Percentiles rank a stretch among this genome's conserved stretches.
These are phyloP conservation scores for Leishmania aethiopica DNA, from an alignment of 208 protist genomes.

Conservation along the genomic window DNA sequence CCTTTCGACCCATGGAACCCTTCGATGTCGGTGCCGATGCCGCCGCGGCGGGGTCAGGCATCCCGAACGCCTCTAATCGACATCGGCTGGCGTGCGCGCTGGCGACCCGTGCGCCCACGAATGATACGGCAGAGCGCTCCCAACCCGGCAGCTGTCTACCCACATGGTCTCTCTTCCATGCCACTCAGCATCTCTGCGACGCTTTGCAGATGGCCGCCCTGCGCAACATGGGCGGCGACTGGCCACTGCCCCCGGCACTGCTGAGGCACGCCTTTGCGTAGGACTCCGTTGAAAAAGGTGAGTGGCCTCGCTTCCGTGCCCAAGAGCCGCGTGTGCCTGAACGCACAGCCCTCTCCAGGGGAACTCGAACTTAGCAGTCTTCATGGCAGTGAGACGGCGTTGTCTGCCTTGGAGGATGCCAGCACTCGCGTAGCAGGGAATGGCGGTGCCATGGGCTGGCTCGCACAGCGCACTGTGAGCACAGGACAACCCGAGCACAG, in stretches of 20 bases:
- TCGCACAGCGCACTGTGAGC: not conserved
- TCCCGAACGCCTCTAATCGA: not conserved
- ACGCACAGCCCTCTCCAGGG: not conserved
- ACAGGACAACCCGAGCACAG: not conserved
- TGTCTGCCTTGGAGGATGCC: not conserved
- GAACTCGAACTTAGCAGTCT: not conserved
- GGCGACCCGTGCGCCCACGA: not conserved
- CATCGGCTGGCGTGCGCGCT: constrained; percentile 13
- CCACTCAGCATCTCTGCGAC: constrained; percentile 1
- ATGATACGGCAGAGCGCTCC: not conserved
- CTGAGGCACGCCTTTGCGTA: constrained; percentile 5
- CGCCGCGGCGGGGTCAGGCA: not conserved
- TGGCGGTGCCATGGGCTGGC: not conserved
- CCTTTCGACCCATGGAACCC: constrained; percentile 35
- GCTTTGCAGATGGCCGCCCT: constrained; percentile 11
- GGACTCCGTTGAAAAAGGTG: not conserved
- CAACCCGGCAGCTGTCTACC: no score
- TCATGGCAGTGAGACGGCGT: not conserved
- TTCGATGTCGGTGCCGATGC: not conserved
- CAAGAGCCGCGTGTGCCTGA: not conserved
- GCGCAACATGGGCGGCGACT: constrained; percentile 22
- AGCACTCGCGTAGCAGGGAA: not conserved
- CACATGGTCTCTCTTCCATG: not conserved
- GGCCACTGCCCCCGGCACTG: constrained; percentile 16
- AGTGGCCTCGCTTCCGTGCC: not conserved